Evolutionary conservation across 805 yeast species (phyloP).

Genomic region (Zygoascus ofunaensis): DNA sequence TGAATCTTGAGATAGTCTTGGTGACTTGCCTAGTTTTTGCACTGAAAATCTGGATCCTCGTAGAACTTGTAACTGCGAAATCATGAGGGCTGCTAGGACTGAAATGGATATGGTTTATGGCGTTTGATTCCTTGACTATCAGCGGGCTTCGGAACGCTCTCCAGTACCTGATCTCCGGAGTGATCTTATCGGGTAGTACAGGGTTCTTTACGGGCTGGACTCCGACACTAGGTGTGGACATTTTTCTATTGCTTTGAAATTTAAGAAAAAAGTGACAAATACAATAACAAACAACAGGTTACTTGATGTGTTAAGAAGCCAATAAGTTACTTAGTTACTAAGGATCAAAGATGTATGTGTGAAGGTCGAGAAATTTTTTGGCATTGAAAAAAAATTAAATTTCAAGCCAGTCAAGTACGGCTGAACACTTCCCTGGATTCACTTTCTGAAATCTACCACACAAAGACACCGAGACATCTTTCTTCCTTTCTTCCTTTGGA

Average conservation of each 20-base stretch:
- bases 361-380: too few species aligned
- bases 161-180: slow-evolving; percentile 95
- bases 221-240: slow-evolving; percentile 69
- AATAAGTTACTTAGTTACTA: too few species aligned
- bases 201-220: slow-evolving; percentile 60
- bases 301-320: too few species aligned
- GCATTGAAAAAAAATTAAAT: too few species aligned
- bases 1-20: slow-evolving; percentile 78
- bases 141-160: slow-evolving; percentile 77
- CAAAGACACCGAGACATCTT: too few species aligned
- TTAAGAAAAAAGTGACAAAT: not conserved
- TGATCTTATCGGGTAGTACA: slow-evolving; percentile 70
- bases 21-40: slow-evolving; percentile 89
- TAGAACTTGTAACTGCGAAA: slow-evolving; percentile 85
- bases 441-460: too few species aligned
- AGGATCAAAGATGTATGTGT: too few species aligned
- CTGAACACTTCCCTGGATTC: too few species aligned
- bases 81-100: slow-evolving; percentile 82
- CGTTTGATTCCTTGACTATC: slow-evolving; percentile 85
- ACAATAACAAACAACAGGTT: too few species aligned
- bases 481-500: too few species aligned
- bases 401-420: not conserved
- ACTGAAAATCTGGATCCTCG: slow-evolving; percentile 85
- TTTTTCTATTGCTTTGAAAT: slow-evolving; percentile 20
- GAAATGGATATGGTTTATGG: slow-evolving; percentile 80